Base-by-base conservation (phyloP, 257 asterid genomes). In the Haberlea rhodopensis region DNA sequence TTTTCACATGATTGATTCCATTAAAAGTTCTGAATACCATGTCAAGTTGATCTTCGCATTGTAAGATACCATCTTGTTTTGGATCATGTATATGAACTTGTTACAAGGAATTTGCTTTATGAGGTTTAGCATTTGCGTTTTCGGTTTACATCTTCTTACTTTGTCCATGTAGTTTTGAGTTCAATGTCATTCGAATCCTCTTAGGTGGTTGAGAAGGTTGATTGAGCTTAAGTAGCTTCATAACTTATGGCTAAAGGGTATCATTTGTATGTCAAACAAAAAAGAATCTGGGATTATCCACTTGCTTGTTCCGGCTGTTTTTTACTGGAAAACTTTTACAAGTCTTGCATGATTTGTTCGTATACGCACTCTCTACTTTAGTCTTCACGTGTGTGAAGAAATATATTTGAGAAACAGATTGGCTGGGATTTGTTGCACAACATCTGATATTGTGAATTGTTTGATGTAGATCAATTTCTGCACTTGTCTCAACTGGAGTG, bases 401-500 rank as follows among this genome's bases (percentile, higher is more conserved):
- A 32, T 3, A 11, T 15, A 43, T 43, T 43, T 4, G 51, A 43
- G 8, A 3, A 43, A 1, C 51, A 4, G 8, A 43, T n/a, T 43
- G 51, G 8, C 5, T 5, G 8, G 16, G 13, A 24, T 26, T 20
- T 25, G 1, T 46, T 27, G n/a, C 5, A 27, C 16, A 3, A 8
- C 8, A 43, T 5, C 26, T 61, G 8, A 28, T 53, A 5, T 29
- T 26, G 8, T 63, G 45, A 13, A 8, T 53, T 19, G 16, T 24
- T 26, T 55, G 23, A 21, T 76, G 76, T 75, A 89, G 96, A 72
- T 87, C 7, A 80, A 79, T 18, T 84, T 79, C 71, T 89, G 96
- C 77, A 89, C 96, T 69, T 70, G 96, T 76, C 81, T 89, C 61
- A 74, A 20, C 75, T 89, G 95, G 96, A 87, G 88, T 49, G 84